Evolutionary conservation across 208 protist species (phyloP).

Genomic region (Trypanosoma avium): DNA sequence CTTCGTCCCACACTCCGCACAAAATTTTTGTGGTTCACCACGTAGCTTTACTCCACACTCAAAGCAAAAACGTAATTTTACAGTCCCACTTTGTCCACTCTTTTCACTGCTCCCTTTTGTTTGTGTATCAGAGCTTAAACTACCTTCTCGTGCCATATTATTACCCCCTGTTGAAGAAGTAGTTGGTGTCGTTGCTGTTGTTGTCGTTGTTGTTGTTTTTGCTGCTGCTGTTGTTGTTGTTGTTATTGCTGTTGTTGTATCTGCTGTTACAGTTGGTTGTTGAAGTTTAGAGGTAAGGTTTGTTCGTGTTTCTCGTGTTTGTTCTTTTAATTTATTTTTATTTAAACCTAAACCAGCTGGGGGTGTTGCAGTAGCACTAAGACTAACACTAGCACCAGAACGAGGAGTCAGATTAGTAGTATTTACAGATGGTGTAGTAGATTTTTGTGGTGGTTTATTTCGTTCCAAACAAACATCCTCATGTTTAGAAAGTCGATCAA

Average conservation of each 20-base stretch:
- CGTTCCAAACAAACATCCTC: constrained; percentile 79
- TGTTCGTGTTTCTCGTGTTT: background rate
- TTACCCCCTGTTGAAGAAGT: background rate
- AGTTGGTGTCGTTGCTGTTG: background rate
- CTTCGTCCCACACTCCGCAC: constrained; percentile 61
- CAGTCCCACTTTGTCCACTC: background rate
- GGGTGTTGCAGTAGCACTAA: background rate
- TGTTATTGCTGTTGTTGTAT: background rate
- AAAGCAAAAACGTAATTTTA: constrained; percentile 48
- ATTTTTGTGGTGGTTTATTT: constrained; percentile 29
- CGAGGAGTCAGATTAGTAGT: background rate
- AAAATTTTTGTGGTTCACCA: constrained; percentile 45
- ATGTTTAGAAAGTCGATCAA: constrained; percentile 77
- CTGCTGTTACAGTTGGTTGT: background rate
- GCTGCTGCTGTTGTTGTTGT: background rate
- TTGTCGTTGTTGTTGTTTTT: background rate
- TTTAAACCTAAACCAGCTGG: background rate
- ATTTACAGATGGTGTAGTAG: background rate
- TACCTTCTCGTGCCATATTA: constrained; percentile 6
- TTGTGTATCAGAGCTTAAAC: background rate
- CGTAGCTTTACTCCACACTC: constrained; percentile 56
- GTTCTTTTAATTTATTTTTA: background rate
- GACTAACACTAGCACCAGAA: background rate
- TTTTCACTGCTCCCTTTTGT: background rate
- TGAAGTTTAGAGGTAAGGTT: background rate